Conservation (phyloP, 805 yeast genomes). For the Starmera dryadoides region DNA sequence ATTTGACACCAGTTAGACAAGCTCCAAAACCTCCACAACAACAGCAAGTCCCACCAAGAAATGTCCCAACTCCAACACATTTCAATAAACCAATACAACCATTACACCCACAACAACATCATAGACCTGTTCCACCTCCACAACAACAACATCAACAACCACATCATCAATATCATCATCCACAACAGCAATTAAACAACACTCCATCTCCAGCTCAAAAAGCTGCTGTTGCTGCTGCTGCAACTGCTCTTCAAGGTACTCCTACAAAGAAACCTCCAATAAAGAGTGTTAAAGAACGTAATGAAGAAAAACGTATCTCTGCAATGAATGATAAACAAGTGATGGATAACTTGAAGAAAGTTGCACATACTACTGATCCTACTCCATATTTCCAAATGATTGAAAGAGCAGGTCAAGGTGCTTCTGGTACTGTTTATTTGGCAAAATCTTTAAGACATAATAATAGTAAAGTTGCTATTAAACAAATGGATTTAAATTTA, state of each 20-base stretch:
- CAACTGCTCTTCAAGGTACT: constrained; percentile 1
- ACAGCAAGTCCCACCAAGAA: constrained; percentile 4
- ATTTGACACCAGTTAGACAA: constrained; percentile 16
- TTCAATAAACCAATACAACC: constrained; percentile 19
- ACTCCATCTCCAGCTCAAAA: constrained; percentile 20
- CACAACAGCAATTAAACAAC: constrained; percentile 4
- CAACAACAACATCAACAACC: constrained; percentile 8
- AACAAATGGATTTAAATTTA: constrained; percentile 85
- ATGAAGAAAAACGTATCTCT: constrained; percentile 45
- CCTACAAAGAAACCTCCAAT: constrained; percentile 6
- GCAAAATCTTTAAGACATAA: constrained; percentile 58
- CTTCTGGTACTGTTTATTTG: constrained; percentile 89
- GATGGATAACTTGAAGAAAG: constrained; percentile 71
- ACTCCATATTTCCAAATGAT: constrained; percentile 67
- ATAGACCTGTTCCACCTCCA: constrained; percentile 3
- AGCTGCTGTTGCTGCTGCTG: constrained; percentile 23
- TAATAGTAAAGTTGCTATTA: constrained; percentile 80
- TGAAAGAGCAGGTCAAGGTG: constrained; percentile 95
- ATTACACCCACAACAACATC: constrained; percentile 21
- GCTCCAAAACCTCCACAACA: constrained; percentile 23
- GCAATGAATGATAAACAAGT: constrained; percentile 83
- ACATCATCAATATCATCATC: constrained; percentile 11
- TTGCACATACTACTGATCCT: constrained; percentile 84
- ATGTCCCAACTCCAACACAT: constrained; percentile 7
- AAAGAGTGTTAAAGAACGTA: constrained; percentile 25